Percentiles rank a stretch among this genome's conserved stretches.
These are phyloP conservation scores for Erigeron philadelphicus DNA, from an alignment of 140 eudicot species.

Conservation along the genomic window DNA sequence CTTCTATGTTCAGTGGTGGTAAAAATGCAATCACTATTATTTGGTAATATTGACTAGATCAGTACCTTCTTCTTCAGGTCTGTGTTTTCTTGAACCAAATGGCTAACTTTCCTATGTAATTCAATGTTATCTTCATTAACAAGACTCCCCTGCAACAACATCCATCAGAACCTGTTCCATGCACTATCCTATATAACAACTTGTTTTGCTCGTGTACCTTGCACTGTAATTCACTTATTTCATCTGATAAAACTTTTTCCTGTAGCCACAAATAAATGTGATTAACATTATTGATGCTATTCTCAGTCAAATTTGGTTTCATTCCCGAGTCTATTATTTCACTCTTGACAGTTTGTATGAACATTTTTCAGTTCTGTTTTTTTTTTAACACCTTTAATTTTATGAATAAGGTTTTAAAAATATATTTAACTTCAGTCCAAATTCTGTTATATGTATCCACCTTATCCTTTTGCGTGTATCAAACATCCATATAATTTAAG, in stretches of 20 bases:
- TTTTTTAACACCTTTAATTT: too few species aligned
- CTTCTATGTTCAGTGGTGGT: slow-evolving; percentile 15
- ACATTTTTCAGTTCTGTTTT: background rate
- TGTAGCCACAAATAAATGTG: slow-evolving; percentile 36
- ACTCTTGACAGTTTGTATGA: background rate
- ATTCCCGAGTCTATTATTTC: background rate
- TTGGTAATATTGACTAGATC: slow-evolving; percentile 2
- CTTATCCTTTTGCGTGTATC: too few species aligned
- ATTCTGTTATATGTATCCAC: too few species aligned
- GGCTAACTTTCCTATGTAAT: slow-evolving; percentile 46
- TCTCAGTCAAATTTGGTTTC: background rate
- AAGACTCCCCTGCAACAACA: slow-evolving; percentile 52
- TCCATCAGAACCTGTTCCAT: slow-evolving; percentile 20
- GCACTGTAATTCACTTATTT: slow-evolving; percentile 45
- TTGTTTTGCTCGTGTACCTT: slow-evolving; percentile 39
- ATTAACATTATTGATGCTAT: background rate
- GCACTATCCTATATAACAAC: background rate
- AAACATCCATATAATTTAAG: too few species aligned
- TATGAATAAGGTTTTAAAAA: too few species aligned
- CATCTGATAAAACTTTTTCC: slow-evolving; percentile 50
- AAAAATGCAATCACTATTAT: slow-evolving; percentile 1
- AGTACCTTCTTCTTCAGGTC: slow-evolving; percentile 61
- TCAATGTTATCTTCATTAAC: slow-evolving; percentile 66
- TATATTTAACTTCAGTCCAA: too few species aligned
- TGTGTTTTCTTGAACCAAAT: slow-evolving; percentile 48